Conservation (phyloP, 169 alveolate species). For the Plasmodium fragile region DNA sequence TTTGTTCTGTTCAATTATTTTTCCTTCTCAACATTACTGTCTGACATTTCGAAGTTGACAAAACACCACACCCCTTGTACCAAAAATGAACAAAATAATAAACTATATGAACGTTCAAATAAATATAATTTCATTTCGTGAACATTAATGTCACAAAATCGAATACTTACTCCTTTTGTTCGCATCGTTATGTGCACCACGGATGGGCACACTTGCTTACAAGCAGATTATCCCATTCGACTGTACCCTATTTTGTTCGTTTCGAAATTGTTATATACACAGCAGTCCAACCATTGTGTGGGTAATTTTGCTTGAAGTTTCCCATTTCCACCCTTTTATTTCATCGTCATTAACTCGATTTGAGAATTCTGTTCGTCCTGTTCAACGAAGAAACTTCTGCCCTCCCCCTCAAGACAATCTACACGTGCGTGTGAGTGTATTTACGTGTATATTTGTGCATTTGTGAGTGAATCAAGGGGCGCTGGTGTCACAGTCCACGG, state of each 20-base stretch:
- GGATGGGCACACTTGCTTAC: not conserved
- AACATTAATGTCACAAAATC: not conserved
- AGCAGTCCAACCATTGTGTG: not conserved
- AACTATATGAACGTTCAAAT: not conserved
- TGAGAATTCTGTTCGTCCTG: not conserved
- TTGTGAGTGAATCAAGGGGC: not conserved
- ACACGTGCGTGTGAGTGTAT: slow-evolving; percentile 4
- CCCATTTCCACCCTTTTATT: not conserved
- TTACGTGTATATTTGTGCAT: not conserved
- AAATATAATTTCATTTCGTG: not conserved
- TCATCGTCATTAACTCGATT: not conserved
- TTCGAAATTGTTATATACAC: not conserved
- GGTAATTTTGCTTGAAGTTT: not conserved
- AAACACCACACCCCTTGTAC: not conserved
- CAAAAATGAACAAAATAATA: not conserved
- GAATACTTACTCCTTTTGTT: not conserved
- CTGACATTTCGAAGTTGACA: not conserved
- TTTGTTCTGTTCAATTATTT: not conserved
- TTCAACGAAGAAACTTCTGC: not conserved
- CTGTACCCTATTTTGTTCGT: not conserved
- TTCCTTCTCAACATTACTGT: not conserved
- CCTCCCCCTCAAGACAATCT: not conserved
- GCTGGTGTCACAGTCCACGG: not conserved
- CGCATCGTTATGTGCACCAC: not conserved
- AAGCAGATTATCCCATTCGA: not conserved